Evolutionary conservation across 192 early-diverging fungal genomes (phyloP), one percentile per base, ranked within the genome.

Genomic region (Backusella tarrabulga): DNA sequence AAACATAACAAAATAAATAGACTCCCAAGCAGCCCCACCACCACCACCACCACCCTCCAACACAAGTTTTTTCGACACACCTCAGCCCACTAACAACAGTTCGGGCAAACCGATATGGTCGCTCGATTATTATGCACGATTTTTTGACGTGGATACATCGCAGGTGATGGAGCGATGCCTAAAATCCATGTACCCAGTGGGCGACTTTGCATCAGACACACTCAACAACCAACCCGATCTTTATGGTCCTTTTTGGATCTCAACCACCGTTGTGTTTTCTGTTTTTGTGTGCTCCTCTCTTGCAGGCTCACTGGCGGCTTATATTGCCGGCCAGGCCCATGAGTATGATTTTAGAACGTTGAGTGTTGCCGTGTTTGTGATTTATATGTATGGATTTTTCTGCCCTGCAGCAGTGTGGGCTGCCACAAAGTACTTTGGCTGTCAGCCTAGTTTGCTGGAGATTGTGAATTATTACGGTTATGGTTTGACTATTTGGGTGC

Each of bases 161-260:
- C 92, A 96, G 81, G 94, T 96, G 19, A 72, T 95, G 77, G 88
- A 93, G 75, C 86, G 95, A 41, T 89, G 90, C 63, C 83, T 87
- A 56, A 85, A 91, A 74, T 91, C 90, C 17, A 81, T 94, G 50
- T 85, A 90, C 34, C 93, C 95, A 26, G 90, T 89, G 74, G 92
- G 90, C 73, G 88, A 89, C 80, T 98, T 98, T 83, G 80, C 92
- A 46, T 34, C 70, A 36, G 93, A 95, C 23, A 89, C 92, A 5
- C 85, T 98, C 73, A 86, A 89, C 35, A 77, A 85, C 15, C 96
- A 97, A 76, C 97, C 97, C 0, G 98, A 99, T 83, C 88, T 99
- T 46, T 99, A 97, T 87, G 98, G 98, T 21, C 97, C 98, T 0
- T 97, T 99, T 82, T 99, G 98, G 98, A 95, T 99, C 60, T 85